Evolutionary conservation across 257 asterid species (phyloP).

Genomic region (Perilla frutescens): DNA sequence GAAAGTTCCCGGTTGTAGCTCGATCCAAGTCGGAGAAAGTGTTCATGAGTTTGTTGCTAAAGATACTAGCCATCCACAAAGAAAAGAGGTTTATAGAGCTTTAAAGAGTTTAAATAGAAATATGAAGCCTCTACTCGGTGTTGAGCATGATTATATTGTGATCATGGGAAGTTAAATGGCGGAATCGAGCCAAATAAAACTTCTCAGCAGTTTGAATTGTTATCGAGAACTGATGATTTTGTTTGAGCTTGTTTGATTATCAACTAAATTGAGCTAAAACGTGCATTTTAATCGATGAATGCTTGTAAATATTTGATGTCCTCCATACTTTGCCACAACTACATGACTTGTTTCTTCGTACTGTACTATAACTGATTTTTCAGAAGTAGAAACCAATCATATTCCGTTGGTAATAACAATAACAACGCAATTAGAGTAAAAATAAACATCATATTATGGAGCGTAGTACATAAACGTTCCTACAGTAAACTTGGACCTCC

Average conservation of each 20-base stretch:
- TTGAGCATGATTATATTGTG: neutral
- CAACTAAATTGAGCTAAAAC: neutral
- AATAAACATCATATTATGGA: too few relatives aligned
- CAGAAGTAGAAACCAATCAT: too few relatives aligned
- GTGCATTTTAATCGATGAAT: too few relatives aligned
- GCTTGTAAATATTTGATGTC: too few relatives aligned
- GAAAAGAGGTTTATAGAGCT: slow-evolving; percentile 46
- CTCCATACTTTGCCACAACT: too few relatives aligned
- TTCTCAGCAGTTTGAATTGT: neutral
- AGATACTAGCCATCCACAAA: slow-evolving; percentile 44
- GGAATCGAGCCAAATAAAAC: neutral
- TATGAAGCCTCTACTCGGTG: slow-evolving; percentile 24
- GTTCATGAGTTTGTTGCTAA: slow-evolving; percentile 66
- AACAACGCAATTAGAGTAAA: too few relatives aligned
- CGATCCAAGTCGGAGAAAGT: slow-evolving; percentile 55
- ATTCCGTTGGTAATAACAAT: too few relatives aligned
- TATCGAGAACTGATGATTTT: neutral
- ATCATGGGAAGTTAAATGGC: neutral
- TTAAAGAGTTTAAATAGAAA: slow-evolving; percentile 47
- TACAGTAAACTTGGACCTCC: too few relatives aligned
- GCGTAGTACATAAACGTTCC: too few relatives aligned
- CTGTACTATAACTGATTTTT: too few relatives aligned
- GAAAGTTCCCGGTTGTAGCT: slow-evolving; percentile 59
- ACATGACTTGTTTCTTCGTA: too few relatives aligned
- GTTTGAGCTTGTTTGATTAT: neutral